Evolutionary conservation across 306 rosid species (phyloP).

Genomic region (Elaeagnus macrophylla): DNA sequence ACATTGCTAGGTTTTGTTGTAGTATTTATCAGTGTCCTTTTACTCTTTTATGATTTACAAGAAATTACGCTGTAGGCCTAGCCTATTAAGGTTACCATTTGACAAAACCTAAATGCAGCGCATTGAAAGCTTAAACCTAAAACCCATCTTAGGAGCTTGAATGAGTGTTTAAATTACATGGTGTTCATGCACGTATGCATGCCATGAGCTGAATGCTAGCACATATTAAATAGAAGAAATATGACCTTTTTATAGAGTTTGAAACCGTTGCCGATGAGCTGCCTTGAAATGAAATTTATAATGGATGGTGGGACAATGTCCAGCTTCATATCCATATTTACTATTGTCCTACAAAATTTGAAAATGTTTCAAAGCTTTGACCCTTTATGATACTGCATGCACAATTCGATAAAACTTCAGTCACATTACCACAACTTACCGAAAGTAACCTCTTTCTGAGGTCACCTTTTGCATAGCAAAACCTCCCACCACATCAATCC

Average conservation of each 20-base stretch:
- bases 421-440: conserved; percentile 40
- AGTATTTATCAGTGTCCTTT: too few relatives aligned
- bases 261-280: conserved; percentile 87
- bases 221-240: conserved; percentile 10
- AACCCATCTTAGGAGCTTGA: not conserved
- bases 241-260: conserved; percentile 79
- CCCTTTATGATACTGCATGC: not conserved
- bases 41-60: too few relatives aligned
- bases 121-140: not conserved
- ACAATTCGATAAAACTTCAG: not conserved
- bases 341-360: conserved; percentile 62
- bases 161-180: not conserved
- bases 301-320: conserved; percentile 78
- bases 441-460: conserved; percentile 74
- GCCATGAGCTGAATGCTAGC: conserved; percentile 1
- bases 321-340: conserved; percentile 83
- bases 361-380: conserved; percentile 12
- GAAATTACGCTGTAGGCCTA: too few relatives aligned
- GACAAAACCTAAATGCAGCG: not conserved
- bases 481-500: conserved; percentile 90
- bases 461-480: conserved; percentile 86
- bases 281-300: conserved; percentile 85
- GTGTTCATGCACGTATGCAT: not conserved
- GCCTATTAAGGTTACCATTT: too few relatives aligned
- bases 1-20: too few relatives aligned